Base-by-base conservation (phyloP, 371 early-diverging fungal species). In the Nematocida minor region DNA sequence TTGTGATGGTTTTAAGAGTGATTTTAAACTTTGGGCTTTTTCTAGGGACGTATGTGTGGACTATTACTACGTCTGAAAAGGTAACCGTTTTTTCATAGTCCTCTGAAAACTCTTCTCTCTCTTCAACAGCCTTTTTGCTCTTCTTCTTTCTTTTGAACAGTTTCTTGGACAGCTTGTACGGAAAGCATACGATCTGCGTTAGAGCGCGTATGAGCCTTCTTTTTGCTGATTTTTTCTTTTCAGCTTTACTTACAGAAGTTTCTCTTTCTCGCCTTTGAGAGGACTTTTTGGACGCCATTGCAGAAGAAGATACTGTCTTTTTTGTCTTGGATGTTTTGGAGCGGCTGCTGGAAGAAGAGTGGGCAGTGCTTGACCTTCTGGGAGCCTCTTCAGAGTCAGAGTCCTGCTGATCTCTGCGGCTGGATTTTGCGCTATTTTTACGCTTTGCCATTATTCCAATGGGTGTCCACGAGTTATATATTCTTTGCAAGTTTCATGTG, bases 21-120 rank as follows among this genome's bases (percentile, higher is more conserved):
- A 74, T 29, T 40, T 29, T 36, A 22, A 16, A 16, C 11, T 41
- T 55, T 0, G 7, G 11, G 7, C 25, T 38, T 6, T 16, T 32
- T 18, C 38, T 6, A 2, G 31, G 11, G 18, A 16, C 18, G 38
- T 55, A 68, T 34, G 31, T 41, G 34, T 68, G 68, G 11, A 68
- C 41, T 20, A 9, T 22, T 7, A 68, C 55, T 18, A 20, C 9
- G 42, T 47, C 36, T n/a, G 68, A 68, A 40, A 68, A 68, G 44
- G 68, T 68, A 14, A 68, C 68, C 31, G 31, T 68, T 40, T 68
- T 55, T 44, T 42, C 63, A 41, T 14, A 18, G 6, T 41, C 9
- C 16, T 62, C 46, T 1, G 31, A 22, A 4, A 14, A 11, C 25
- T 48, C 18, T 2, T 40, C 34, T 27, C 6, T 22, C 2, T 4